Evolutionary conservation across 169 alveolate species (phyloP).

Genomic region (Cytauxzoon felis): DNA sequence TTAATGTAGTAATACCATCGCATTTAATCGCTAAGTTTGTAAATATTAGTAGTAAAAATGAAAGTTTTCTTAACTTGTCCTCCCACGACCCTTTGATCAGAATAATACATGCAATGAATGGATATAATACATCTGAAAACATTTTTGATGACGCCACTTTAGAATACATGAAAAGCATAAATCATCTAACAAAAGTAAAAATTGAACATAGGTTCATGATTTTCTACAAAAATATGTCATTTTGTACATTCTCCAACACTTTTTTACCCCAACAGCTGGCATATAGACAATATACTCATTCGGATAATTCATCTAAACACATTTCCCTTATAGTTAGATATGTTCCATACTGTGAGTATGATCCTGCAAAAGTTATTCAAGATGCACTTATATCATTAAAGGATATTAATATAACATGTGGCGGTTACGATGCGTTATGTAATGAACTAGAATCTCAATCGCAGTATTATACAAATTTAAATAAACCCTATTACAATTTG

Average conservation of each 20-base stretch:
- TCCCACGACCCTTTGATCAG: conserved; percentile 72
- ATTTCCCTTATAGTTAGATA: conserved; percentile 64
- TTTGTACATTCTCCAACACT: conserved; percentile 69
- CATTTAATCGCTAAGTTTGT: conserved; percentile 39
- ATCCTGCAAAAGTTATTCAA: conserved; percentile 54
- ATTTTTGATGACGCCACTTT: conserved; percentile 52
- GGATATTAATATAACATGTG: conserved; percentile 30
- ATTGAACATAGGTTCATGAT: conserved; percentile 66
- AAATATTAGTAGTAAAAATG: conserved; percentile 17
- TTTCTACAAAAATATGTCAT: conserved; percentile 71
- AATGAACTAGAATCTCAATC: conserved; percentile 27
- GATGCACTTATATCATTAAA: conserved; percentile 29
- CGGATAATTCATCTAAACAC: conserved; percentile 62
- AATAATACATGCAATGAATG: conserved; percentile 20
- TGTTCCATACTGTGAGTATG: conserved; percentile 54
- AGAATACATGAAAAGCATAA: conserved; percentile 14
- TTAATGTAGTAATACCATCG: conserved; percentile 19
- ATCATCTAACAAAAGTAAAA: conserved; percentile 9
- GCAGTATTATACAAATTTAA: conserved; percentile 9
- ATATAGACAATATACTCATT: conserved; percentile 65
- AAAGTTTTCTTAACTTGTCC: conserved; percentile 58
- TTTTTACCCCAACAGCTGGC: conserved; percentile 80
- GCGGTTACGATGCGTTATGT: conserved; percentile 25
- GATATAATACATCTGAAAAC: not conserved
- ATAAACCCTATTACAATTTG: conserved; percentile 22